A percentile compares a stretch with the other conserved stretches of the same genome.
Evolutionary conservation across 2,329 filamentous ascomycete genomes (phyloP).

Genomic region (Didymella glomerata): DNA sequence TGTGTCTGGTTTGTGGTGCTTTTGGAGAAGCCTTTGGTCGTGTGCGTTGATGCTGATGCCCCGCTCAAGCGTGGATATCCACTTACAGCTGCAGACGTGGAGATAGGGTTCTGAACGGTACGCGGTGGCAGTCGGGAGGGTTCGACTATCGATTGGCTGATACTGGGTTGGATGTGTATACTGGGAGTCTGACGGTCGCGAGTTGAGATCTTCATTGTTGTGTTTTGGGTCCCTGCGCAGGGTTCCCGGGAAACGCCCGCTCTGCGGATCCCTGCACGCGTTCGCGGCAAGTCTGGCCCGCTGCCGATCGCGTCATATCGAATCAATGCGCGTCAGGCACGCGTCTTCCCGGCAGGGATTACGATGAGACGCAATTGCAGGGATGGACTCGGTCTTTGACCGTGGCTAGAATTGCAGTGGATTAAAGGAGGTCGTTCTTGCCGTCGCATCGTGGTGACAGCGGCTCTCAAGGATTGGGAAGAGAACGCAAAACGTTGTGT

Average conservation of each 20-base stretch:
- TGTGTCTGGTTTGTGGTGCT: constrained; percentile 5
- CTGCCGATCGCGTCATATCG: constrained; percentile 17
- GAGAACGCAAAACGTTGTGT: too few relatives aligned
- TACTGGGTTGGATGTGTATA: constrained; percentile 3
- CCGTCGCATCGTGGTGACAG: background rate
- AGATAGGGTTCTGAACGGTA: background rate
- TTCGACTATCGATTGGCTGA: background rate
- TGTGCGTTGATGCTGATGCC: constrained; percentile 9
- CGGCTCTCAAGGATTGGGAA: background rate
- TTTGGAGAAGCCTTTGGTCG: background rate
- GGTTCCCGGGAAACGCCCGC: constrained; percentile 27
- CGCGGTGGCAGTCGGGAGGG: background rate
- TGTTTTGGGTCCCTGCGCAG: constrained; percentile 34
- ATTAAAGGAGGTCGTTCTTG: background rate
- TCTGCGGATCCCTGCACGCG: constrained; percentile 26
- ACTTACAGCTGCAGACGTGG: background rate
- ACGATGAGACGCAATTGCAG: background rate
- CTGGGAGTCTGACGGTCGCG: background rate
- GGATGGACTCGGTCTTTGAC: background rate
- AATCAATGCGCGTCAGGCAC: constrained; percentile 9
- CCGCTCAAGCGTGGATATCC: background rate
- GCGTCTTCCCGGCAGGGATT: constrained; percentile 6
- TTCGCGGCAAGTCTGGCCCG: constrained; percentile 11
- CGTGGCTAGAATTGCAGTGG: background rate
- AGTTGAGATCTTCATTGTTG: constrained; percentile 19